These are phyloP conservation scores for Oldenlandia corymbosa DNA, from an alignment of 257 asterid genomes.

Conservation along the genomic window DNA sequence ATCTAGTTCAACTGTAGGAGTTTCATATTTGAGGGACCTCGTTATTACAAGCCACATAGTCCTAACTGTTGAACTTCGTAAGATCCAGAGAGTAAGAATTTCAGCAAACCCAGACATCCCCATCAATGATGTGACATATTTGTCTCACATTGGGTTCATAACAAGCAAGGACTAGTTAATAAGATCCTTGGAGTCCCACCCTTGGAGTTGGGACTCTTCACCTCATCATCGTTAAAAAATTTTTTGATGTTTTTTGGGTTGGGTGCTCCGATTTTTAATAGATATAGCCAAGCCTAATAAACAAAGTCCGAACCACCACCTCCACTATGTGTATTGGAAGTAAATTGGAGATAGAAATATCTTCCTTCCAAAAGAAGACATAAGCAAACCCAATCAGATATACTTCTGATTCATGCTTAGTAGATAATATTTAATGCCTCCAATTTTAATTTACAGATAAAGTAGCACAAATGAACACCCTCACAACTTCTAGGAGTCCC, in stretches of 20 bases:
- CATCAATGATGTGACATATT: too few relatives aligned
- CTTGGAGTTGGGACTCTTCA: too few relatives aligned
- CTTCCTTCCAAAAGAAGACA: background rate
- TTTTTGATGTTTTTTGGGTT: too few relatives aligned
- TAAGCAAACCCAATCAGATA: background rate
- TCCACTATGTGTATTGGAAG: background rate
- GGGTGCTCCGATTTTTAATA: too few relatives aligned
- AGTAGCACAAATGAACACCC: background rate
- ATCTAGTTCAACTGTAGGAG: background rate
- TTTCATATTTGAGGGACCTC: background rate
- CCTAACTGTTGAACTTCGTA: background rate
- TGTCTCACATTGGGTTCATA: too few relatives aligned
- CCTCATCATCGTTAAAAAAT: too few relatives aligned
- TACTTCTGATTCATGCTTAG: background rate
- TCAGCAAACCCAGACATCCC: background rate
- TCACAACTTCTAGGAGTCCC: background rate
- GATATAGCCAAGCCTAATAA: too few relatives aligned
- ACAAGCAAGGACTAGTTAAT: too few relatives aligned
- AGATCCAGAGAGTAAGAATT: background rate
- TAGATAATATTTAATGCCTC: background rate
- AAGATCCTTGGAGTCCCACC: too few relatives aligned
- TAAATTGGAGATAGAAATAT: background rate
- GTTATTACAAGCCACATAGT: background rate
- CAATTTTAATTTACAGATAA: background rate
- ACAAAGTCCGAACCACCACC: background rate